phyloP scores from a whole-genome alignment of 129 eudicot species.

The Cynara cardunculus region DNA sequence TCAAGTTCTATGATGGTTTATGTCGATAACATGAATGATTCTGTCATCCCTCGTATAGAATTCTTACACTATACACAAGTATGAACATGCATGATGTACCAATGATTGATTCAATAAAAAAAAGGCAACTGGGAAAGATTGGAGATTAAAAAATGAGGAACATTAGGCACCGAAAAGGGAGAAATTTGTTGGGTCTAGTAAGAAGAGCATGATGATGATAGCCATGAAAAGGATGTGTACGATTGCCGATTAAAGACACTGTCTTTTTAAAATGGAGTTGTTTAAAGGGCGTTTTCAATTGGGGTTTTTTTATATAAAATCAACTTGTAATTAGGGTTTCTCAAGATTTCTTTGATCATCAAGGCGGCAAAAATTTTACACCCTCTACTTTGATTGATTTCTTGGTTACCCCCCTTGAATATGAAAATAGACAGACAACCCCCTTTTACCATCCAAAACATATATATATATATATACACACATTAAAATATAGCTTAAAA shows the following conservation, averaged over 20 bases:
- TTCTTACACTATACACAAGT: too few species aligned
- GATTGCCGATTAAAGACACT: constrained; percentile 11
- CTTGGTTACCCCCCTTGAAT: background rate
- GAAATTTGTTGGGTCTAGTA: constrained; percentile 6
- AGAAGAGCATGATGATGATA: constrained; percentile 5
- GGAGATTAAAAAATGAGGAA: background rate
- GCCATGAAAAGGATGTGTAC: constrained; percentile 33
- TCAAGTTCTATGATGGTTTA: background rate
- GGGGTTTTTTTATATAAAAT: background rate
- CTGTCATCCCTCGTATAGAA: too few species aligned
- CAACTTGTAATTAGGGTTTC: background rate
- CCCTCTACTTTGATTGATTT: background rate
- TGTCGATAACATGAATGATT: background rate
- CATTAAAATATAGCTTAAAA: too few species aligned
- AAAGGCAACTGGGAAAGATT: background rate
- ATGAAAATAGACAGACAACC: too few species aligned
- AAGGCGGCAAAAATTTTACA: background rate
- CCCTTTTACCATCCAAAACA: background rate
- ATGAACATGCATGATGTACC: too few species aligned
- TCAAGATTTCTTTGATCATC: background rate
- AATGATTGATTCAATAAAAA: background rate
- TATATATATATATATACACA: too few species aligned
- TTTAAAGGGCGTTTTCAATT: background rate
- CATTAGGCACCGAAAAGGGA: background rate
- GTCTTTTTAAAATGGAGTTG: background rate